These are phyloP conservation scores for Coprinellus micaceus DNA, from an alignment of 768 basidiomycete genomes.

Conservation along the genomic window DNA sequence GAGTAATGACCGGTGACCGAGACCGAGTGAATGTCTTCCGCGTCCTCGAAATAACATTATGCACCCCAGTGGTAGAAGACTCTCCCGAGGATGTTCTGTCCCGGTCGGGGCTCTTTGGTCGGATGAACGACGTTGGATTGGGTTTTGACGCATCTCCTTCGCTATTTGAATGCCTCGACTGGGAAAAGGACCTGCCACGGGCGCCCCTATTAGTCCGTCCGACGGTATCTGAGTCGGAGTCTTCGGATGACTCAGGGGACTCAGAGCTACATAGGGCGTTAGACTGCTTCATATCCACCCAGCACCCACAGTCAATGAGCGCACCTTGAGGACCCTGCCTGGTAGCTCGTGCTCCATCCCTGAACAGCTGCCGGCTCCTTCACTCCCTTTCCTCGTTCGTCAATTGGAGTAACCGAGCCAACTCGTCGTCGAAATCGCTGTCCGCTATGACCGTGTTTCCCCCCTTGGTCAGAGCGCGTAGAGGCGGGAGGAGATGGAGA, in stretches of 20 bases:
- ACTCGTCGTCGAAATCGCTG: conserved; percentile 33
- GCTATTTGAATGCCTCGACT: conserved; percentile 11
- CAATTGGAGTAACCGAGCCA: conserved; percentile 23
- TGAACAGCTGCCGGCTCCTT: conserved; percentile 28
- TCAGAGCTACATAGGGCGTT: conserved; percentile 40
- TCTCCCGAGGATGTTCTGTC: conserved; percentile 38
- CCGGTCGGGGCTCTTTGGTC: conserved; percentile 29
- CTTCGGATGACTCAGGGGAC: conserved; percentile 43
- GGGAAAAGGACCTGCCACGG: conserved; percentile 43
- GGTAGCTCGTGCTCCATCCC: conserved; percentile 85
- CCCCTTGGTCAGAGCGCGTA: conserved; percentile 38
- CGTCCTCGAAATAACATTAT: conserved; percentile 23
- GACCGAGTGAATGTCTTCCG: conserved; percentile 60
- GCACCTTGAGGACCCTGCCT: conserved; percentile 79
- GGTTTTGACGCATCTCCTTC: conserved; percentile 14
- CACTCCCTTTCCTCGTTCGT: not conserved
- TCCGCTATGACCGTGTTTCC: conserved; percentile 34
- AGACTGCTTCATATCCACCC: not conserved
- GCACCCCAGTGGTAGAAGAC: conserved; percentile 32
- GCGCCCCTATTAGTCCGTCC: conserved; percentile 14
- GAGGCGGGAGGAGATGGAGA: conserved; percentile 73
- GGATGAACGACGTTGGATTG: conserved; percentile 24
- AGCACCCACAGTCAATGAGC: conserved; percentile 15
- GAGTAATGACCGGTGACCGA: conserved; percentile 54
- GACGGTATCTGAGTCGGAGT: not conserved